These are phyloP conservation scores for Arthrinium phaeospermum DNA, from an alignment of 2,329 filamentous ascomycete genomes.

Conservation along the genomic window DNA sequence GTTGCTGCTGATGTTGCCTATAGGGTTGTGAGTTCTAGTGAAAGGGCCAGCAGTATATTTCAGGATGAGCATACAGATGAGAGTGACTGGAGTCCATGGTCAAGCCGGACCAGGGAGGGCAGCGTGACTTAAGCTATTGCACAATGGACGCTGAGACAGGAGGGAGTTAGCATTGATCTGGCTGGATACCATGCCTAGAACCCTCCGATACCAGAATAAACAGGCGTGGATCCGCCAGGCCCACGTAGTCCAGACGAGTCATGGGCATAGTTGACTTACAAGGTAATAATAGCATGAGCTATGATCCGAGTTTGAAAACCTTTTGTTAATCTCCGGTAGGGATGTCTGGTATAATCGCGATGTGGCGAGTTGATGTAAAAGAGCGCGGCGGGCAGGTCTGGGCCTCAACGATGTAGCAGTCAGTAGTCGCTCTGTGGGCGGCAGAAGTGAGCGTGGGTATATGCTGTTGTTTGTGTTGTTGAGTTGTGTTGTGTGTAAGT, in stretches of 20 bases:
- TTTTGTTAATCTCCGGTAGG: slow-evolving; percentile 41
- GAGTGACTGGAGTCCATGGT: slow-evolving; percentile 59
- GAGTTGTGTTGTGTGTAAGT: slow-evolving; percentile 21
- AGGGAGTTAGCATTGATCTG: slow-evolving; percentile 47
- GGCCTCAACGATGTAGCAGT: background rate
- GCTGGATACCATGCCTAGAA: slow-evolving; percentile 37
- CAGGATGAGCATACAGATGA: slow-evolving; percentile 53
- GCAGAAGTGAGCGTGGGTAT: slow-evolving; percentile 26
- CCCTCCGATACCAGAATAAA: slow-evolving; percentile 33
- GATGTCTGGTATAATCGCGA: slow-evolving; percentile 17
- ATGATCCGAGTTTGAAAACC: slow-evolving; percentile 34
- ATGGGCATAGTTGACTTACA: slow-evolving; percentile 48
- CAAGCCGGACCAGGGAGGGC: slow-evolving; percentile 42
- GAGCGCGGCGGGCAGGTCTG: background rate
- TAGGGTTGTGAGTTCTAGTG: slow-evolving; percentile 43
- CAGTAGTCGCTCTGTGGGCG: slow-evolving; percentile 22
- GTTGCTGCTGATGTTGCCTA: slow-evolving; percentile 55
- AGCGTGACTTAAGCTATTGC: slow-evolving; percentile 43
- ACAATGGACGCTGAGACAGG: slow-evolving; percentile 42
- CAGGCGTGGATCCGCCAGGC: slow-evolving; percentile 36
- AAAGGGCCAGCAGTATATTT: slow-evolving; percentile 26
- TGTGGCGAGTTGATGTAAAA: background rate
- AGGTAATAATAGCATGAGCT: slow-evolving; percentile 42
- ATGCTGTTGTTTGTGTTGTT: too few species aligned
- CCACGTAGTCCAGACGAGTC: slow-evolving; percentile 42